phyloP scores from a whole-genome alignment of 768 basidiomycete genomes.

The Lactarius vividus region DNA sequence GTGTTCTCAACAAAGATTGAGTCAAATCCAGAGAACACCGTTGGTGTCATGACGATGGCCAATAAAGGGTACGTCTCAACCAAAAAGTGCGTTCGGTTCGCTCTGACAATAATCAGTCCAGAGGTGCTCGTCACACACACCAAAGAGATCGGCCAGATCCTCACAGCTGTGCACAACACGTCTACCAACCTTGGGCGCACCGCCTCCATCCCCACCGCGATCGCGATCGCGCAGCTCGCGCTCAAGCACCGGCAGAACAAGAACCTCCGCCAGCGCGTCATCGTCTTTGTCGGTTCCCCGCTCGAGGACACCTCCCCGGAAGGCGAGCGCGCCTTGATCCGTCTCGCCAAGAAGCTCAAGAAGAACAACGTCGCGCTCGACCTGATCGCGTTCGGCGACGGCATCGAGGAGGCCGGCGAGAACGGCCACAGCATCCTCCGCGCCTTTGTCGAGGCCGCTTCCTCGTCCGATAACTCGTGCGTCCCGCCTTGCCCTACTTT shows the following conservation, averaged over 20 bases:
- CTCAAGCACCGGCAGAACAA: conserved; percentile 98
- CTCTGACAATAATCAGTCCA: conserved; percentile 50
- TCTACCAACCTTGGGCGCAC: conserved; percentile 73
- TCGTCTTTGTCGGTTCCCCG: conserved; percentile 92
- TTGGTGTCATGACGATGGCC: conserved; percentile 98
- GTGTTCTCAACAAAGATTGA: conserved; percentile 92
- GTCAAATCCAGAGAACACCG: conserved; percentile 96
- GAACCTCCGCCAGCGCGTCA: conserved; percentile 93
- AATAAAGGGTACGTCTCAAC: conserved; percentile 73
- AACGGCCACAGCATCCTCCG: conserved; percentile 68
- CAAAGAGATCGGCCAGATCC: conserved; percentile 90
- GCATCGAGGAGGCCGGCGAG: conserved; percentile 59
- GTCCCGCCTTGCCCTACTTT: conserved; percentile 34
- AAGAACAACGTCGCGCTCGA: conserved; percentile 99
- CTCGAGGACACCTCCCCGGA: conserved; percentile 67
- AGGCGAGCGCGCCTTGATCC: conserved; percentile 70
- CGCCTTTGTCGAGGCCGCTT: conserved; percentile 80
- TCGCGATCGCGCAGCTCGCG: conserved; percentile 92
- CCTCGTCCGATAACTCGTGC: conserved; percentile 83
- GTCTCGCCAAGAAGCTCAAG: conserved; percentile 95
- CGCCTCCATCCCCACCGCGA: conserved; percentile 85
- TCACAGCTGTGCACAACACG: conserved; percentile 71
- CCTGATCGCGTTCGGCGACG: conserved; percentile 87
- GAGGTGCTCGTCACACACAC: conserved; percentile 96
- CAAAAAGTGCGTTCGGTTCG: not conserved